Evolutionary conservation across 2,329 filamentous ascomycete genomes (phyloP).

Genomic region (Trichoderma simmonsii): DNA sequence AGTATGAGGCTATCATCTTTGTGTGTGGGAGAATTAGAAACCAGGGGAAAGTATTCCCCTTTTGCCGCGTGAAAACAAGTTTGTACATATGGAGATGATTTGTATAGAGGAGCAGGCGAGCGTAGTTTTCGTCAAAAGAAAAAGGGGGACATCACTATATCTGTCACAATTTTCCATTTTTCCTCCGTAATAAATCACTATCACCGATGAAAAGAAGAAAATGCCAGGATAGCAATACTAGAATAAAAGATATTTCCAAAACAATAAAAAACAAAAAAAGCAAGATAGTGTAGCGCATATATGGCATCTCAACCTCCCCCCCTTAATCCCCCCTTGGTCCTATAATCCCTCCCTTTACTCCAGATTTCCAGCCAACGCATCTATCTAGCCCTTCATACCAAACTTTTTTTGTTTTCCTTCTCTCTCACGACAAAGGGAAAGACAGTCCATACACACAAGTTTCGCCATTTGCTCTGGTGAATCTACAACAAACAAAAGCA

Average conservation of each 20-base stretch:
- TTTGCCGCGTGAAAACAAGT: not conserved
- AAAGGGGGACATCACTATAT: not conserved
- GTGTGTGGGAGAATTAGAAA: not conserved
- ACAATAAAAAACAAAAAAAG: not conserved
- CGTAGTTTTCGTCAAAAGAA: not conserved
- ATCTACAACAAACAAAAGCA: slow-evolving; percentile 13
- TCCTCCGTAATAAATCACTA: not conserved
- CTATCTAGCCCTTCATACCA: slow-evolving; percentile 7
- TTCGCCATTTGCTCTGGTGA: slow-evolving; percentile 1
- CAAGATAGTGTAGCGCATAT: slow-evolving; percentile 8
- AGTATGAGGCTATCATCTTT: not conserved
- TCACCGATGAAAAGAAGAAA: not conserved
- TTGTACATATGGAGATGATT: slow-evolving; percentile 6
- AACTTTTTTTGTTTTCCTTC: slow-evolving; percentile 1
- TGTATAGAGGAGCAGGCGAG: not conserved
- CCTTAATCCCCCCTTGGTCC: not conserved
- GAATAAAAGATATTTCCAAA: not conserved
- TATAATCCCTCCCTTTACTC: slow-evolving; percentile 1
- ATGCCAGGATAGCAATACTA: not conserved
- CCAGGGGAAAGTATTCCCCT: not conserved
- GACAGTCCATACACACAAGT: not conserved
- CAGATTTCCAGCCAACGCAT: slow-evolving; percentile 8
- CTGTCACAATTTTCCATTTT: not conserved
- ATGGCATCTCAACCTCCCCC: not conserved
- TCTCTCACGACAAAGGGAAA: slow-evolving; percentile 5